Conservation (phyloP, 1,284 basidiomycete genomes). For the Ceratobasidium sp. region DNA sequence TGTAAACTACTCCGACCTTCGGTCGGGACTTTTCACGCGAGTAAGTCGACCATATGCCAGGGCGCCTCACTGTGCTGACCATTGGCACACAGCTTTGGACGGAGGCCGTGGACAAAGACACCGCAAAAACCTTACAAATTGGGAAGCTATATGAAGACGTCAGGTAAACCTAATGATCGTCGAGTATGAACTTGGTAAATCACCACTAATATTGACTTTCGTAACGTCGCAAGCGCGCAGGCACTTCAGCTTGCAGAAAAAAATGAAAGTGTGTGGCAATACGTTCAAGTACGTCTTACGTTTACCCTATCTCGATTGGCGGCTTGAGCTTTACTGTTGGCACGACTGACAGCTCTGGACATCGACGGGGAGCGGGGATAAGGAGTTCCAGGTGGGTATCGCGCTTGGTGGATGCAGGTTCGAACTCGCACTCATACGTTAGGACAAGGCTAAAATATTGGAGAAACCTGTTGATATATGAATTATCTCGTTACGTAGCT, state of each 20-base stretch:
- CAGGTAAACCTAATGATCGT: neutral
- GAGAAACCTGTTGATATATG: neutral
- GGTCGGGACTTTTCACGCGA: conserved; percentile 5
- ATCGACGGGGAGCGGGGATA: neutral
- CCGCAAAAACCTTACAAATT: neutral
- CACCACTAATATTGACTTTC: neutral
- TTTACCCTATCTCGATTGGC: neutral
- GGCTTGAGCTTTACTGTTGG: neutral
- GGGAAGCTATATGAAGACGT: neutral
- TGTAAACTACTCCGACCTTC: neutral
- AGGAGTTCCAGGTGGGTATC: neutral
- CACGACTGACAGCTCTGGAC: neutral
- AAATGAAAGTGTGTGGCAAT: neutral
- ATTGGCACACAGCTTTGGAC: neutral
- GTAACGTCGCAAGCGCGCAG: neutral
- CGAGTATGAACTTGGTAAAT: too few species aligned
- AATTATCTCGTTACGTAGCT: too few species aligned
- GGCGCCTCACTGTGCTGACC: neutral
- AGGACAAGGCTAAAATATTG: neutral
- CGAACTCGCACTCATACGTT: neutral
- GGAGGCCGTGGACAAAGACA: neutral
- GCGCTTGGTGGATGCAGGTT: neutral
- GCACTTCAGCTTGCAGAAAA: neutral
- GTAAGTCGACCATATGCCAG: neutral
- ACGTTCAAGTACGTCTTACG: conserved; percentile 61